Percentiles rank a stretch among this genome's conserved stretches.
phyloP scores from a whole-genome alignment of 768 basidiomycete genomes.

The Tubosaeta brunneosetosa region DNA sequence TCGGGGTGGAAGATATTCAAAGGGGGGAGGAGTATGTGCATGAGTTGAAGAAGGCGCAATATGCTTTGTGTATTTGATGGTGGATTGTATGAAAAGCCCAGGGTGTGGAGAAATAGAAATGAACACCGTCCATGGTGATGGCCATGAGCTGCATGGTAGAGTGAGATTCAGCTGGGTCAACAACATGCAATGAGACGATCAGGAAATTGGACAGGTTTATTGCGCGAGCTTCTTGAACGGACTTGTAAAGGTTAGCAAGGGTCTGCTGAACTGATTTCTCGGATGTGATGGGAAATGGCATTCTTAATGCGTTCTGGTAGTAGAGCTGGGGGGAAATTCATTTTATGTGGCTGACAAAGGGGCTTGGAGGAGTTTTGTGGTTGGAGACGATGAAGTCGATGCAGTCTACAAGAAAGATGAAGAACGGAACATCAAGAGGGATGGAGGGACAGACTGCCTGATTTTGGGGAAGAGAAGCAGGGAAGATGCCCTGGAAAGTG shows the following conservation, averaged over 20 bases:
- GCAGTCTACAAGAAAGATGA: slow-evolving; percentile 48
- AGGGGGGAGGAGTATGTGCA: slow-evolving; percentile 78
- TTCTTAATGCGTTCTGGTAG: slow-evolving; percentile 36
- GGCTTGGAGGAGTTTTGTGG: slow-evolving; percentile 66
- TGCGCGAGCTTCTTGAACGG: slow-evolving; percentile 73
- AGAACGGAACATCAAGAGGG: neutral
- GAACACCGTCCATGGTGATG: slow-evolving; percentile 74
- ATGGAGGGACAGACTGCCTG: slow-evolving; percentile 52
- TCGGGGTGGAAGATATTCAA: slow-evolving; percentile 73
- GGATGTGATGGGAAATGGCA: slow-evolving; percentile 52
- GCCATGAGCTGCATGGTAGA: slow-evolving; percentile 73
- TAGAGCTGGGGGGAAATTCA: too few relatives aligned
- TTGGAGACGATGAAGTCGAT: slow-evolving; percentile 68
- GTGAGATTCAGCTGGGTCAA: slow-evolving; percentile 64
- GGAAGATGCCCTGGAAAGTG: slow-evolving; percentile 72
- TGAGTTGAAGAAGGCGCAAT: slow-evolving; percentile 51
- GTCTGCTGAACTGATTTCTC: slow-evolving; percentile 71
- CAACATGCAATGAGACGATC: slow-evolving; percentile 64
- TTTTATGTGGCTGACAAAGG: slow-evolving; percentile 36
- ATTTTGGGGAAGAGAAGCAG: slow-evolving; percentile 55
- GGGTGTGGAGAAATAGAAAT: slow-evolving; percentile 74
- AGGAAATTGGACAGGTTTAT: slow-evolving; percentile 66
- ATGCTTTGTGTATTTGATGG: slow-evolving; percentile 24
- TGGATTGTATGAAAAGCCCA: slow-evolving; percentile 46
- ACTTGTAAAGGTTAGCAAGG: slow-evolving; percentile 67